These are phyloP conservation scores for Xerocomellus amylosporus DNA, from an alignment of 768 basidiomycete genomes.

Conservation along the genomic window DNA sequence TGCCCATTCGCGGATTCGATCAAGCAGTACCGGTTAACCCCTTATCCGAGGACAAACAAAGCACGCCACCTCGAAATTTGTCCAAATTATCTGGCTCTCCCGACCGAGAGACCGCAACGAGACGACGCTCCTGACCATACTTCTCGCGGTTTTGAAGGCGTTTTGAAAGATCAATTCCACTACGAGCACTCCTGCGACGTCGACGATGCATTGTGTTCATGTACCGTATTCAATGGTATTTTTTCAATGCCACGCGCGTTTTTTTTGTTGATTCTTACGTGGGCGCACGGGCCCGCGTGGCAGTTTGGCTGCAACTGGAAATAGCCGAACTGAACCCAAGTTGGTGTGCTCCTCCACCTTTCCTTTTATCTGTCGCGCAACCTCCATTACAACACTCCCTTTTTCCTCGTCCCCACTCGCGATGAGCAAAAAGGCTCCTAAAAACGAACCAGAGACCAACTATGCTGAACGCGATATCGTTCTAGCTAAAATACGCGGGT, in stretches of 20 bases:
- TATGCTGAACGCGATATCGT: constrained; percentile 83
- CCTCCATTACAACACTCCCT: constrained; percentile 19
- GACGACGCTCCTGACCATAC: not conserved
- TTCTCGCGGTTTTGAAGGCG: constrained; percentile 11
- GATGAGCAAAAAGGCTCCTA: constrained; percentile 54
- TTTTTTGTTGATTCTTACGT: constrained; percentile 38
- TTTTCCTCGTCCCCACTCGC: constrained; percentile 13
- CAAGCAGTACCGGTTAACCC: constrained; percentile 22
- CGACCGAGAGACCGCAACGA: not conserved
- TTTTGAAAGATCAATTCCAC: constrained; percentile 11
- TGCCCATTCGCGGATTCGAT: constrained; percentile 17
- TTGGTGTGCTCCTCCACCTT: constrained; percentile 40
- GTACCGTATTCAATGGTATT: constrained; percentile 32
- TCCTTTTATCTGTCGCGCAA: constrained; percentile 39
- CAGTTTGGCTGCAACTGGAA: constrained; percentile 39
- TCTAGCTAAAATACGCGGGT: constrained; percentile 91
- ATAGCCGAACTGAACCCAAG: constrained; percentile 40
- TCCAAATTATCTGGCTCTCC: constrained; percentile 13
- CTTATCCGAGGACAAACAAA: constrained; percentile 35
- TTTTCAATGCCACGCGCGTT: constrained; percentile 31
- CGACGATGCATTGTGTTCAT: constrained; percentile 25
- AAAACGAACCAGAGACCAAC: constrained; percentile 41
- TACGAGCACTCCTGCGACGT: constrained; percentile 20
- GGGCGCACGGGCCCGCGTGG: constrained; percentile 40
- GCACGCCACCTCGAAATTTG: constrained; percentile 17